phyloP scores from a whole-genome alignment of 306 rosid species.

The Begonia masoniana region DNA sequence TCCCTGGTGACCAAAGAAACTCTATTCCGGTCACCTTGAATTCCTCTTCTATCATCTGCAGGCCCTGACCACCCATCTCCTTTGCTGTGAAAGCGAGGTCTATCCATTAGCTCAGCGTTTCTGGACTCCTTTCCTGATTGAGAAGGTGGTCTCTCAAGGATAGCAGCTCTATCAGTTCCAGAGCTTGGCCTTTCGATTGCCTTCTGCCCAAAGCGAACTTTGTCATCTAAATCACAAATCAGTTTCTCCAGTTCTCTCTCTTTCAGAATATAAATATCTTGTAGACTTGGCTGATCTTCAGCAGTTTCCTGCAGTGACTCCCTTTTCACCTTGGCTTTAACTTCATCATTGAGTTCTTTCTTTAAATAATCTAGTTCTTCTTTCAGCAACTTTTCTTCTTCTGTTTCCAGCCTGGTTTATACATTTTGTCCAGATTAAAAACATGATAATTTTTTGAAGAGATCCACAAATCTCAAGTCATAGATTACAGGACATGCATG shows the following conservation, averaged over 20 bases:
- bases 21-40: constrained; percentile 57
- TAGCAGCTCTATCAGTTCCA: constrained; percentile 37
- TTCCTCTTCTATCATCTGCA: constrained; percentile 60
- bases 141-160: constrained; percentile 57
- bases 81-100: constrained; percentile 54
- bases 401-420: constrained; percentile 65
- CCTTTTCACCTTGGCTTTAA: constrained; percentile 19
- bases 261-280: constrained; percentile 21
- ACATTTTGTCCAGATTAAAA: constrained; percentile 12
- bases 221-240: constrained; percentile 64
- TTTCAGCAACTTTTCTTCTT: constrained; percentile 57
- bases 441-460: constrained; percentile 5
- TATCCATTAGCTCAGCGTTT: constrained; percentile 46
- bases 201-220: constrained; percentile 88
- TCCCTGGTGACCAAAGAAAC: constrained; percentile 64
- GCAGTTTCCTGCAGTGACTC: constrained; percentile 39
- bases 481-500: too few relatives aligned
- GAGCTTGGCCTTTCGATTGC: constrained; percentile 83
- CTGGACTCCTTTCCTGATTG: constrained; percentile 66
- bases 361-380: constrained; percentile 62
- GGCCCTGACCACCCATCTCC: constrained; percentile 55
- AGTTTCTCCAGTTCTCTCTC: constrained; percentile 64
- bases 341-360: constrained; percentile 47
- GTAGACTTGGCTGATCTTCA: constrained; percentile 25
- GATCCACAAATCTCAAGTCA: neutral